phyloP scores from a whole-genome alignment of 2,329 filamentous ascomycete genomes.

The Colletotrichum simmondsii region DNA sequence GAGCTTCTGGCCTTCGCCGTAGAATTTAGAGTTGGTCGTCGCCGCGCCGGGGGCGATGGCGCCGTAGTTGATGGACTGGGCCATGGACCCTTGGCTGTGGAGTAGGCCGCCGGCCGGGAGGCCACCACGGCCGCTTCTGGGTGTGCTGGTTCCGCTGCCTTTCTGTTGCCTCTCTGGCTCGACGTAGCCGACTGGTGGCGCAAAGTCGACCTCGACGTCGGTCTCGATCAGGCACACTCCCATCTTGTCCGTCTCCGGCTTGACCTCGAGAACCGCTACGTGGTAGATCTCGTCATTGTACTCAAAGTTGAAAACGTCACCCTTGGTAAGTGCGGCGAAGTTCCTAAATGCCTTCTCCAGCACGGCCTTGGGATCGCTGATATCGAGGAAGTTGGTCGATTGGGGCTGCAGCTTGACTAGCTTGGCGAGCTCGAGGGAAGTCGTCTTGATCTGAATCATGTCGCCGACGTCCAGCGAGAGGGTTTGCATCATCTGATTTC shows the following conservation, averaged over 20 bases:
- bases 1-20: conserved; percentile 83
- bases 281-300: conserved; percentile 97
- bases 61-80: conserved; percentile 96
- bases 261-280: conserved; percentile 92
- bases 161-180: conserved; percentile 75
- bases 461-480: conserved; percentile 91
- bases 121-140: conserved; percentile 70
- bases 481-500: conserved; percentile 87
- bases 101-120: conserved; percentile 78
- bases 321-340: conserved; percentile 92
- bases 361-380: conserved; percentile 96
- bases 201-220: conserved; percentile 96
- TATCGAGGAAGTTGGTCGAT: conserved; percentile 92
- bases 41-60: conserved; percentile 85
- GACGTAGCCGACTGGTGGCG: conserved; percentile 91
- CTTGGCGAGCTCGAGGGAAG: conserved; percentile 87
- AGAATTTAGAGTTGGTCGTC: conserved; percentile 80
- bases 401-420: conserved; percentile 98
- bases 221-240: conserved; percentile 96
- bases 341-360: conserved; percentile 96
- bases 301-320: conserved; percentile 93
- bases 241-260: conserved; percentile 84
- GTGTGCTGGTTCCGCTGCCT: conserved; percentile 86
- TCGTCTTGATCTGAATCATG: conserved; percentile 93
- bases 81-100: conserved; percentile 92